Conservation (phyloP, 495 filamentous ascomycete species). For the Penicillium pancosmium region DNA sequence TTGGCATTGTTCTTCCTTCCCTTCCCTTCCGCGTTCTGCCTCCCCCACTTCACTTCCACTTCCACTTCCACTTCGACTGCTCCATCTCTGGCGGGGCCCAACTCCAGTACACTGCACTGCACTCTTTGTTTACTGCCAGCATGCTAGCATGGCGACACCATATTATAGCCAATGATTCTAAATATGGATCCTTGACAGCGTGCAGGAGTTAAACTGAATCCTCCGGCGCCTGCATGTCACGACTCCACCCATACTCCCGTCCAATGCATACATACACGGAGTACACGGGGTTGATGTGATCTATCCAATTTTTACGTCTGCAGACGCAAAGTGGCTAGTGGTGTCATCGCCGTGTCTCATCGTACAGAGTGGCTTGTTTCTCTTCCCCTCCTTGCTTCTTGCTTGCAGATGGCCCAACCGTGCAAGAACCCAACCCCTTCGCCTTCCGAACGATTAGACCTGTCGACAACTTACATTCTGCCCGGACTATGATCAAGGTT, state of each 20-base stretch:
- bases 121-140: neutral
- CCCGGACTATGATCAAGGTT: neutral
- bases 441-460: slow-evolving; percentile 5
- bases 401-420: slow-evolving; percentile 7
- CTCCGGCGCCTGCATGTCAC: slow-evolving; percentile 28
- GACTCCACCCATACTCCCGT: slow-evolving; percentile 2
- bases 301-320: slow-evolving; percentile 19
- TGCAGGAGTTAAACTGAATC: slow-evolving; percentile 24
- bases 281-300: slow-evolving; percentile 21
- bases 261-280: neutral
- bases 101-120: neutral
- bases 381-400: slow-evolving; percentile 8
- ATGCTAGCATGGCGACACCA: neutral
- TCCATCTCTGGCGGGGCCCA: too few relatives aligned
- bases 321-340: slow-evolving; percentile 24
- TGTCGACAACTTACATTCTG: slow-evolving; percentile 8
- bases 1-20: slow-evolving; percentile 29
- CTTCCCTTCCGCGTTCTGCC: slow-evolving; percentile 7
- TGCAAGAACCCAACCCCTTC: neutral
- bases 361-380: slow-evolving; percentile 12
- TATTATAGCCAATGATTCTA: neutral
- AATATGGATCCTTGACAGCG: slow-evolving; percentile 12
- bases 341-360: slow-evolving; percentile 11
- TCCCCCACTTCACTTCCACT: slow-evolving; percentile 17
- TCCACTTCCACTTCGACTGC: neutral